Percentiles rank a stretch among this genome's conserved stretches.
These are phyloP conservation scores for Arthroderma sp. DNA, from an alignment of 2,329 filamentous ascomycete species.

Conservation along the genomic window DNA sequence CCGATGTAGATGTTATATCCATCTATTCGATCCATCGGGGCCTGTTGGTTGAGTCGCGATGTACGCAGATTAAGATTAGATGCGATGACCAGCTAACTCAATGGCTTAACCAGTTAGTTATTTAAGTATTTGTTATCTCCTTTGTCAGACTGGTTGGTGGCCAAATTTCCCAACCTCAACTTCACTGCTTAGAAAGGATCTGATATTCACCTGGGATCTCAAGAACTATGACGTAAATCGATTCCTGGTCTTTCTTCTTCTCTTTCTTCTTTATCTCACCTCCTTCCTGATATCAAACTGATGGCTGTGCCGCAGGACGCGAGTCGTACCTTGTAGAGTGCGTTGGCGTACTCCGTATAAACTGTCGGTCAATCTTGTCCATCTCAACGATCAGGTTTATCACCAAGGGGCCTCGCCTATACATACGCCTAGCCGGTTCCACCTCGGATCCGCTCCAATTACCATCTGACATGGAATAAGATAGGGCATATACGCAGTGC, in stretches of 20 bases:
- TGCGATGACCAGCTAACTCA: too few species aligned
- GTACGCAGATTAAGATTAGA: too few species aligned
- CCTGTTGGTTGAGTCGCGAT: not conserved
- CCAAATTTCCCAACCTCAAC: too few species aligned
- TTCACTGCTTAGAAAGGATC: not conserved
- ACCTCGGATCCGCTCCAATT: not conserved
- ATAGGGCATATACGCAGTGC: conserved; percentile 5
- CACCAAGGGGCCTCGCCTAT: not conserved
- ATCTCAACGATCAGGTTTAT: not conserved
- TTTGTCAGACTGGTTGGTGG: too few species aligned
- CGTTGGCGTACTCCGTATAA: not conserved
- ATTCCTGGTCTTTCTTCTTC: not conserved
- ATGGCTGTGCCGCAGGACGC: not conserved
- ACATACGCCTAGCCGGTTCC: conserved; percentile 1
- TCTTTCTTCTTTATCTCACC: not conserved
- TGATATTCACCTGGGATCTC: not conserved
- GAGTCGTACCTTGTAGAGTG: not conserved
- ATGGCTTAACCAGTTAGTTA: too few species aligned
- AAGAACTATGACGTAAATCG: not conserved
- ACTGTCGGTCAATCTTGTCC: not conserved
- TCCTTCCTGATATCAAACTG: not conserved
- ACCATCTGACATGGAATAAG: not conserved
- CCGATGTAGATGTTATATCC: conserved; percentile 5
- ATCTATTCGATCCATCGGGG: conserved; percentile 1
- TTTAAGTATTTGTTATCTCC: too few species aligned